Evolutionary conservation across 345 rosid genomes (phyloP), one percentile per base, ranked within the genome.

Genomic region (Aethionema arabicum): DNA sequence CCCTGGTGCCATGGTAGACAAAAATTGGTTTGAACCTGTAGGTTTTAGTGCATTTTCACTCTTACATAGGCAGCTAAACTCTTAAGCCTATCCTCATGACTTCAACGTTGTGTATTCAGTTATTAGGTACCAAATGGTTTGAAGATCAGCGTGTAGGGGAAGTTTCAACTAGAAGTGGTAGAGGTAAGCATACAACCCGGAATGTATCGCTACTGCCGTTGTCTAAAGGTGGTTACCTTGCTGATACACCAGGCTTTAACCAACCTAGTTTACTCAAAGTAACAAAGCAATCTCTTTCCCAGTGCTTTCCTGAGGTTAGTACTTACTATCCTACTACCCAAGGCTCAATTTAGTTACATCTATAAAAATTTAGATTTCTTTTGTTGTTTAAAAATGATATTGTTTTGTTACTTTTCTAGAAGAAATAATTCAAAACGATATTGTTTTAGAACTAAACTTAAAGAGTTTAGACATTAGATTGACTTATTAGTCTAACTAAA

Each of bases 171-270:
- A 82, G 88, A 68, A 87, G 95, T 38, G 95, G 98, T 49, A 81
- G 82, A 70, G 95, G 98, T 57, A 93, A 89, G 70, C 98, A 92
- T 64, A 92, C 95, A 14, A 89, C 98, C 11, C 75, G 97, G 35
- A 73, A 93, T 68, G 96, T 89, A 53, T 87, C 93, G 5, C 61
- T 92, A 64, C 88, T 92, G 47, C 95, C 96, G 0, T 54, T 92
- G 33, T 67, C 83, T 33, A 85, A 73, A 66, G 95, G 96, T 40
- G 96, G 96, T 39, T 89, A 79, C 77, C 75, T 92, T 3, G 96
- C 97, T 11, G 97, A 92, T 78, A 92, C 99, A 63, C 96, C 98
- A 42, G 98, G 96, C 66, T 92, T 92, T 72, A 89, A 82, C 76
- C 93, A 87, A 68, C 97, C 99, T 48, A 85, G 96, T 70, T 71